Evolutionary conservation across 2,329 filamentous ascomycete genomes (phyloP).

Genomic region (Albophoma yamanashiensis): DNA sequence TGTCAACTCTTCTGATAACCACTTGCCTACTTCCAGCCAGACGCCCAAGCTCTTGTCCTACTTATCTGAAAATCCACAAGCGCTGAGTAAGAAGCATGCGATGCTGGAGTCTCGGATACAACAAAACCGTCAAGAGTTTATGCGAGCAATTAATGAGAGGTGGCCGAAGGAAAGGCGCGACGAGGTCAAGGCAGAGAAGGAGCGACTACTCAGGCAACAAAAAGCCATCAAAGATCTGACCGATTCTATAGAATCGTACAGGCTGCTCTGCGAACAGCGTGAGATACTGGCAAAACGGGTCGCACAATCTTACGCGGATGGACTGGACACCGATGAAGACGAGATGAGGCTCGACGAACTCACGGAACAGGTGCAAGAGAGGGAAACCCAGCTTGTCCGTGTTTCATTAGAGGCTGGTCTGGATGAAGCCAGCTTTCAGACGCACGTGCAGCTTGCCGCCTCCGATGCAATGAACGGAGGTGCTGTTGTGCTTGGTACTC

Average conservation of each 20-base stretch:
- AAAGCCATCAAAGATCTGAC: slow-evolving; percentile 29
- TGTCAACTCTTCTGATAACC: background rate
- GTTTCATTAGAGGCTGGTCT: slow-evolving; percentile 34
- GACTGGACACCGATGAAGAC: slow-evolving; percentile 39
- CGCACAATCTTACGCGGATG: slow-evolving; percentile 37
- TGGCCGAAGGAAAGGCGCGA: slow-evolving; percentile 33
- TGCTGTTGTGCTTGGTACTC: slow-evolving; percentile 33
- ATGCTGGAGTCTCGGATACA: slow-evolving; percentile 30
- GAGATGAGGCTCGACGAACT: slow-evolving; percentile 39
- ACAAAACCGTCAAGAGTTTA: slow-evolving; percentile 37
- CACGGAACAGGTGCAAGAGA: slow-evolving; percentile 30
- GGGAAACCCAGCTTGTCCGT: slow-evolving; percentile 30
- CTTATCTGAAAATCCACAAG: slow-evolving; percentile 16
- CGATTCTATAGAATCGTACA: slow-evolving; percentile 30
- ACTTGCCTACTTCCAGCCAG: slow-evolving; percentile 11
- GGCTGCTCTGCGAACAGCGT: slow-evolving; percentile 28
- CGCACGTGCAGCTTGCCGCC: background rate
- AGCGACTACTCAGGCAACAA: slow-evolving; percentile 34
- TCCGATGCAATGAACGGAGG: slow-evolving; percentile 5
- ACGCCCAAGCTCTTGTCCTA: slow-evolving; percentile 16
- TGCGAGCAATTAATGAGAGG: slow-evolving; percentile 33
- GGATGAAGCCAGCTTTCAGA: slow-evolving; percentile 18
- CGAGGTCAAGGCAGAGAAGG: slow-evolving; percentile 38
- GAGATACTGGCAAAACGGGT: slow-evolving; percentile 36
- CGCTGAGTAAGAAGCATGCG: slow-evolving; percentile 24